phyloP scores from a whole-genome alignment of 169 alveolate species.

The Cryptosporidium canis region DNA sequence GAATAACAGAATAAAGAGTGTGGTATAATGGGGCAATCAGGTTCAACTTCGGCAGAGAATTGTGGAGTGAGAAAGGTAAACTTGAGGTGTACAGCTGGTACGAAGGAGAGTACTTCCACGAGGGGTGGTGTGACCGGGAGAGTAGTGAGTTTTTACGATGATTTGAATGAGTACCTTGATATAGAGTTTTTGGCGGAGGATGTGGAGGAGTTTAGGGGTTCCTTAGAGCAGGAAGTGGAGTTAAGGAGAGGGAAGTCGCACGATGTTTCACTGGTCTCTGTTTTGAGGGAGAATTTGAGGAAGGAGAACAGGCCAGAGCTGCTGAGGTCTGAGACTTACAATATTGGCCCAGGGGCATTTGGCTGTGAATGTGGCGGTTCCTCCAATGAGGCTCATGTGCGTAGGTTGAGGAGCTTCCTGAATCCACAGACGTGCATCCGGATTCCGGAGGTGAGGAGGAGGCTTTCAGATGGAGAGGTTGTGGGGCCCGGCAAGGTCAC shows the following conservation, averaged over 20 bases:
- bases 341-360: constrained; percentile 7
- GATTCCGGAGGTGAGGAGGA: background rate
- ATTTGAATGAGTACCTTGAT: constrained; percentile 14
- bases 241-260: constrained; percentile 63
- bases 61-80: background rate
- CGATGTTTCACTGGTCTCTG: background rate
- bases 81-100: background rate
- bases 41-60: constrained; percentile 3
- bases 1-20: background rate
- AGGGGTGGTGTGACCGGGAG: background rate
- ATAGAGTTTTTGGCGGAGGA: constrained; percentile 28
- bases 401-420: constrained; percentile 4
- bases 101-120: background rate
- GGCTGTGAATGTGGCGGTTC: background rate
- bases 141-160: constrained; percentile 51
- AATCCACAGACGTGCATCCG: background rate
- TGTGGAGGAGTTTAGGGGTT: background rate
- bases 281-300: background rate
- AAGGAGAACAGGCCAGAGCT: background rate
- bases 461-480: background rate
- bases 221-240: background rate
- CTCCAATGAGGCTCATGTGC: background rate
- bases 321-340: constrained; percentile 26
- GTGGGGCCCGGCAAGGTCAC: background rate
- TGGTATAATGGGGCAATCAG: constrained; percentile 49